Conservation (phyloP, 257 asterid genomes). For the Dorcoceras hygrometricum region DNA sequence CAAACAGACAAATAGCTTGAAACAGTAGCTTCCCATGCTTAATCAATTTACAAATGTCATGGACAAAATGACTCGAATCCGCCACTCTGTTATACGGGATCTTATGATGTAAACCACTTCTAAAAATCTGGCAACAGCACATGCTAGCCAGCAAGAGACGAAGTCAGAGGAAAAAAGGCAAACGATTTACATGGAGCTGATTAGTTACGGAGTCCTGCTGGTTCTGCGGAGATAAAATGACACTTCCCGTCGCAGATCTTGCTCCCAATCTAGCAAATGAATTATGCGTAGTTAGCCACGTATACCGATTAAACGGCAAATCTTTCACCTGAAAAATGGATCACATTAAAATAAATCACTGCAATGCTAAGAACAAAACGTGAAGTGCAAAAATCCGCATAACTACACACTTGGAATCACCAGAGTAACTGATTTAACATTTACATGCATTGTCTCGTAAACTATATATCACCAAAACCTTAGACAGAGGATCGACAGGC, state of each 20-base stretch:
- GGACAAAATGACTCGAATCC: too few relatives aligned
- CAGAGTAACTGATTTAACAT: not conserved
- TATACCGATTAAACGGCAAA: conserved; percentile 79
- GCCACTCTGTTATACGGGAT: conserved; percentile 17
- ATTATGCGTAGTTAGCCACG: conserved; percentile 91
- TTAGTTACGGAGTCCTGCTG: conserved; percentile 86
- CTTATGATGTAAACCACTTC: too few relatives aligned
- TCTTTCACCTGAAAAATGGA: conserved; percentile 54
- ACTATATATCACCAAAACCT: conserved; percentile 36
- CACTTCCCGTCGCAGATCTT: conserved; percentile 64
- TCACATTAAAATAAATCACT: conserved; percentile 21
- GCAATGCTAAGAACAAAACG: conserved; percentile 2
- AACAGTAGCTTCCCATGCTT: conserved; percentile 6
- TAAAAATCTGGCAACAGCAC: conserved; percentile 22
- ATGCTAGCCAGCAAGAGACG: conserved; percentile 16
- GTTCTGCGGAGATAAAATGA: conserved; percentile 61
- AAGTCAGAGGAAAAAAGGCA: conserved; percentile 2
- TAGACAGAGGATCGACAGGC: conserved; percentile 68
- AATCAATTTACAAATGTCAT: not conserved
- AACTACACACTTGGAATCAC: not conserved
- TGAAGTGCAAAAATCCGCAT: not conserved
- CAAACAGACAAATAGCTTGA: not conserved
- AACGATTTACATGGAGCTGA: conserved; percentile 65
- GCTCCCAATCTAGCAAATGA: conserved; percentile 70
- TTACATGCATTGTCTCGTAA: not conserved